Conservation (phyloP, 352 stramenopile species). For the Pythium dissotocum region DNA sequence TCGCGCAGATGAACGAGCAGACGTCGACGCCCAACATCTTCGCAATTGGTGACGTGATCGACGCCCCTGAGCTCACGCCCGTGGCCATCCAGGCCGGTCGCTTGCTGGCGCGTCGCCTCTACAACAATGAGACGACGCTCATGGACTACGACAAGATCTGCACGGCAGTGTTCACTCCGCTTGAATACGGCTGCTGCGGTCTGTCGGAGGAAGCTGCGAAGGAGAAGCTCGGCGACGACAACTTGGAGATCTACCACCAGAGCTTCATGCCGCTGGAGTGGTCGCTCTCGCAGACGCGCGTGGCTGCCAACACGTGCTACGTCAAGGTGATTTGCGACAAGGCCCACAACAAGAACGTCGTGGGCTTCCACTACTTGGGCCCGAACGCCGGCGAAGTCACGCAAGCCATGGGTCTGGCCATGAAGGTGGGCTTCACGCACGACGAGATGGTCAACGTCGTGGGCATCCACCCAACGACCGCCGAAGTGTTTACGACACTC, state of each 20-base stretch:
- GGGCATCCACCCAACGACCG: conserved; percentile 96
- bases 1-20: conserved; percentile 91
- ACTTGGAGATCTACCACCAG: conserved; percentile 95
- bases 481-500: conserved; percentile 94
- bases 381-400: conserved; percentile 97
- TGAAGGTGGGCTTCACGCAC: conserved; percentile 95
- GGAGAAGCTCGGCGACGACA: conserved; percentile 85
- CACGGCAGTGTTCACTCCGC: conserved; percentile 95
- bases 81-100: conserved; percentile 96
- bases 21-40: conserved; percentile 96
- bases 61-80: conserved; percentile 96
- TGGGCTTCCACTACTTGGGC: conserved; percentile 98
- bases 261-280: conserved; percentile 97
- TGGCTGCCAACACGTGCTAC: conserved; percentile 85
- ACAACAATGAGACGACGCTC: conserved; percentile 66
- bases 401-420: conserved; percentile 92
- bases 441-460: conserved; percentile 92
- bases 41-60: conserved; percentile 96
- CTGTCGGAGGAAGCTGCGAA: conserved; percentile 96
- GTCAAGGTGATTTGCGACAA: conserved; percentile 96
- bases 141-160: conserved; percentile 95
- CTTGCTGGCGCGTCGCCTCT: conserved; percentile 91
- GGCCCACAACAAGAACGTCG: conserved; percentile 80
- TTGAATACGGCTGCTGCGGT: conserved; percentile 97
- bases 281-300: conserved; percentile 71